These are phyloP conservation scores for Nitzschia sp. DNA, from an alignment of 108 stramenopile species.

Conservation along the genomic window DNA sequence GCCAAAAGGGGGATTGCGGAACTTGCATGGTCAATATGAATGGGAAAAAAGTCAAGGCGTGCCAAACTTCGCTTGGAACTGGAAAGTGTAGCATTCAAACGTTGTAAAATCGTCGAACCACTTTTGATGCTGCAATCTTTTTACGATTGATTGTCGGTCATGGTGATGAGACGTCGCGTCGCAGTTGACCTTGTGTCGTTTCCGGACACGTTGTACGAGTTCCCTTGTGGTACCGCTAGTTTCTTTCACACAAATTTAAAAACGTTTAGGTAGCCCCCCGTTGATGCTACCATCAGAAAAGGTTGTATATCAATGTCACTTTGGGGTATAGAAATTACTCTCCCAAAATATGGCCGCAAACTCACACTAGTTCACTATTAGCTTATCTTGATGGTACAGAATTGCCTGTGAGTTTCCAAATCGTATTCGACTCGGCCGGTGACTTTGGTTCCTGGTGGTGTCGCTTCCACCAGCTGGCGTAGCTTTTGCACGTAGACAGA, in stretches of 20 bases:
- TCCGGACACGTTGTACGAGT: too few species aligned
- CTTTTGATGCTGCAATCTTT: too few species aligned
- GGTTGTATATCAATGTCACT: too few species aligned
- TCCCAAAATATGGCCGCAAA: too few species aligned
- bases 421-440: conserved; percentile 44
- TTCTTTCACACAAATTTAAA: too few species aligned
- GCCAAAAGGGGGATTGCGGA: conserved; percentile 88
- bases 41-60: conserved; percentile 81
- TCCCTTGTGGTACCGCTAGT: too few species aligned
- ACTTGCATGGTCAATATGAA: conserved; percentile 79
- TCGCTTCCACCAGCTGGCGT: conserved; percentile 17
- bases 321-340: not conserved
- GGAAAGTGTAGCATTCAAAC: conserved; percentile 74
- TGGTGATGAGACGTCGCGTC: too few species aligned
- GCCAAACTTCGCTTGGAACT: conserved; percentile 56
- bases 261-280: too few species aligned
- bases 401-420: conserved; percentile 48
- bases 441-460: not conserved
- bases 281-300: too few species aligned
- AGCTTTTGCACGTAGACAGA: conserved; percentile 67
- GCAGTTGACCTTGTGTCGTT: too few species aligned
- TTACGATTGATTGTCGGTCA: too few species aligned
- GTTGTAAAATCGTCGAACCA: conserved; percentile 32
- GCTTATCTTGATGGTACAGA: conserved; percentile 59
- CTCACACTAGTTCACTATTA: too few species aligned